These are phyloP conservation scores for Pseudonitzschia pungens DNA, from an alignment of 108 stramenopile genomes.

Conservation along the genomic window DNA sequence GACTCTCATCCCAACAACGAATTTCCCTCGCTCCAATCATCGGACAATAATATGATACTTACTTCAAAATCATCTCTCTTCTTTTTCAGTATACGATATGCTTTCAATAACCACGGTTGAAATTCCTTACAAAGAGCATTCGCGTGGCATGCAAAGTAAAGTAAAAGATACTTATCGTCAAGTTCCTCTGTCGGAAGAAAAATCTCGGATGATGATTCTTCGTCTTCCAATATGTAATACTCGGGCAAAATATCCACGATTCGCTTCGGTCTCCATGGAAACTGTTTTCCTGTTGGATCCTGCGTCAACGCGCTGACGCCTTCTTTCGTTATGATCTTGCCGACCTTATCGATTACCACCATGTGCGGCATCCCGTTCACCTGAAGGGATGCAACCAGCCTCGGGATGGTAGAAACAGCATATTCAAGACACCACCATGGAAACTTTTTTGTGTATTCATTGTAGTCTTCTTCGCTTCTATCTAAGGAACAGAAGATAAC, in stretches of 20 bases:
- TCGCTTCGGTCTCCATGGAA: slow-evolving; percentile 57
- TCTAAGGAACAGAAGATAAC: slow-evolving; percentile 75
- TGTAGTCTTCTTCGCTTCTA: slow-evolving; percentile 44
- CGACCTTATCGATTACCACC: slow-evolving; percentile 51
- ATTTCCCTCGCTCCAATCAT: neutral
- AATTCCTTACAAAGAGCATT: slow-evolving; percentile 60
- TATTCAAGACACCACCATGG: slow-evolving; percentile 67
- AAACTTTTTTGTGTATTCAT: slow-evolving; percentile 56
- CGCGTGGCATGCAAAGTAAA: slow-evolving; percentile 51
- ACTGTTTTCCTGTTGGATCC: slow-evolving; percentile 54
- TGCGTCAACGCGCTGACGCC: slow-evolving; percentile 31
- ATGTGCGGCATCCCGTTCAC: slow-evolving; percentile 53
- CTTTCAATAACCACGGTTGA: slow-evolving; percentile 56
- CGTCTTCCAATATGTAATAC: slow-evolving; percentile 21
- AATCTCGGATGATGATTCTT: slow-evolving; percentile 3
- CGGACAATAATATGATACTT: slow-evolving; percentile 16
- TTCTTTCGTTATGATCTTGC: slow-evolving; percentile 46
- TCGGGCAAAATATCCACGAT: slow-evolving; percentile 49
- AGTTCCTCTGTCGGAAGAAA: slow-evolving; percentile 29
- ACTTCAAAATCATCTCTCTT: slow-evolving; percentile 72
- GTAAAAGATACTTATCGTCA: slow-evolving; percentile 50
- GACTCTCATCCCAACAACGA: neutral
- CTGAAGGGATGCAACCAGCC: slow-evolving; percentile 28
- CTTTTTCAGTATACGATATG: slow-evolving; percentile 58
- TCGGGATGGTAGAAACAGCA: slow-evolving; percentile 30